Conservation (phyloP, 1,284 basidiomycete genomes). For the Apiotrichum montevideense region DNA sequence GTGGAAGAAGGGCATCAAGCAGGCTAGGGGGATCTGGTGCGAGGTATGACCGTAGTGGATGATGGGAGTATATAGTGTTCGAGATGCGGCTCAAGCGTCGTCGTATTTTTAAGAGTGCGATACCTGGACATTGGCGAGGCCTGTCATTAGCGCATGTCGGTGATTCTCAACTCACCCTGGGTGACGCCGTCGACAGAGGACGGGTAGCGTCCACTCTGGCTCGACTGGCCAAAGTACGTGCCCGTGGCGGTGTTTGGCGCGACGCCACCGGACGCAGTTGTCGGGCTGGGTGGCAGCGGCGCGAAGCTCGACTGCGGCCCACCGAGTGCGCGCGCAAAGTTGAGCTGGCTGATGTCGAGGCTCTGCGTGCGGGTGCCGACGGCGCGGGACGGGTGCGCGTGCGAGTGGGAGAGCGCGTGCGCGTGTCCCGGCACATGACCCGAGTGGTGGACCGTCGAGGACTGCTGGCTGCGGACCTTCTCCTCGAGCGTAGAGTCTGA, state of each 20-base stretch:
- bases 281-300: slow-evolving; percentile 27
- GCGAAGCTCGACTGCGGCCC: slow-evolving; percentile 24
- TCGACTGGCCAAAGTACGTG: slow-evolving; percentile 25
- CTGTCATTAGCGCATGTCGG: too few relatives aligned
- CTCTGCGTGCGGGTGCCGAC: slow-evolving; percentile 45
- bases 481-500: slow-evolving; percentile 82
- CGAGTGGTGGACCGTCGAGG: neutral
- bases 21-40: slow-evolving; percentile 6
- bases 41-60: slow-evolving; percentile 2
- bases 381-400: slow-evolving; percentile 30
- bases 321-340: slow-evolving; percentile 32
- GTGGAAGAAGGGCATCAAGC: slow-evolving; percentile 6
- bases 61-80: slow-evolving; percentile 2
- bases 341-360: slow-evolving; percentile 47
- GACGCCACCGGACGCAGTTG: slow-evolving; percentile 10
- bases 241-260: slow-evolving; percentile 32
- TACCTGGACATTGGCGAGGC: slow-evolving; percentile 27
- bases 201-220: slow-evolving; percentile 16
- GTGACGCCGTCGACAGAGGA: slow-evolving; percentile 28
- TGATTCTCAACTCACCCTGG: slow-evolving; percentile 10
- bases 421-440: slow-evolving; percentile 12
- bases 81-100: neutral
- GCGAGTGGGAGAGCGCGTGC: slow-evolving; percentile 19
- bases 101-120: slow-evolving; percentile 16
- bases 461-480: slow-evolving; percentile 56